These are phyloP conservation scores for Candida krabiensis DNA, from an alignment of 805 yeast genomes.

Conservation along the genomic window DNA sequence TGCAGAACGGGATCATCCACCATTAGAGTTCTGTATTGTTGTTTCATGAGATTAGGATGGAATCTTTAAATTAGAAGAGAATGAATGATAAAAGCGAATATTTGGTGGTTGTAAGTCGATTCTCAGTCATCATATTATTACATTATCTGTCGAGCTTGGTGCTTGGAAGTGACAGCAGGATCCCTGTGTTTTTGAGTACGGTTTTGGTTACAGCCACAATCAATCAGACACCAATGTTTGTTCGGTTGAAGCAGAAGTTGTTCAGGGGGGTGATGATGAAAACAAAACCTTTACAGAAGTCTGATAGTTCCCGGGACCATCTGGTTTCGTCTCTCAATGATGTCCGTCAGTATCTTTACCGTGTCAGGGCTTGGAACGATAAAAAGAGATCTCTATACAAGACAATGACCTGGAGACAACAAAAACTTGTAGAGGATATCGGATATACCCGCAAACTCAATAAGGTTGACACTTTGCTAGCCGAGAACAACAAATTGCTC, in stretches of 20 bases:
- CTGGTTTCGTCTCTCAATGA: constrained; percentile 44
- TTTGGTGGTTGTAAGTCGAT: constrained; percentile 28
- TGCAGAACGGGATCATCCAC: too few species aligned
- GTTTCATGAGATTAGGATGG: too few species aligned
- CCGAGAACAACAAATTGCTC: constrained; percentile 48
- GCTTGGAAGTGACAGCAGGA: constrained; percentile 20
- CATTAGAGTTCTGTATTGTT: too few species aligned
- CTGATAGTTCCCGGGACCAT: constrained; percentile 23
- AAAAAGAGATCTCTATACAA: constrained; percentile 43
- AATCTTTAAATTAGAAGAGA: background rate
- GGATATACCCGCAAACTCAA: constrained; percentile 57
- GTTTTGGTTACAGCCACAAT: constrained; percentile 32
- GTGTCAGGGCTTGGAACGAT: constrained; percentile 45
- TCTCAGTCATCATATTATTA: constrained; percentile 27
- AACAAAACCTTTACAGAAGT: constrained; percentile 3
- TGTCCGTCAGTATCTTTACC: constrained; percentile 42
- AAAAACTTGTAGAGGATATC: constrained; percentile 47
- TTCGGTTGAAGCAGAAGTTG: constrained; percentile 13
- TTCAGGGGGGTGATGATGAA: constrained; percentile 2
- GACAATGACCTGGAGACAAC: constrained; percentile 56
- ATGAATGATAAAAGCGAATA: constrained; percentile 11
- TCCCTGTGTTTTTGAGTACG: constrained; percentile 25
- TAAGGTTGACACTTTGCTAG: constrained; percentile 46
- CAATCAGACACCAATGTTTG: constrained; percentile 25
- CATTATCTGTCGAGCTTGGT: constrained; percentile 24